Evolutionary conservation across 106 monocot genomes (phyloP).

Genomic region (Iris macrosiphon): DNA sequence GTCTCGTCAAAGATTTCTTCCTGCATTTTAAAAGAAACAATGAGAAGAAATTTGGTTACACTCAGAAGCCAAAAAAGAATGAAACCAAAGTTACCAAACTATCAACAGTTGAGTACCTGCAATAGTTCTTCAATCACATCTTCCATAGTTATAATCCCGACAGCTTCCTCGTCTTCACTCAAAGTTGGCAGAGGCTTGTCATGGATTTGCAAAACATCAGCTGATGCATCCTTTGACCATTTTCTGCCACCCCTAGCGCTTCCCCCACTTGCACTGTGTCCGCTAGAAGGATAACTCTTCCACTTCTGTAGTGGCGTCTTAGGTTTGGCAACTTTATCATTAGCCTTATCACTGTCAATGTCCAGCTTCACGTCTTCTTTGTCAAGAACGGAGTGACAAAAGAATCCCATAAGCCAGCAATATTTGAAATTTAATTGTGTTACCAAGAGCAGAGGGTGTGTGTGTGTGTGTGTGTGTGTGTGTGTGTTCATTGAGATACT

Average conservation of each 20-base stretch:
- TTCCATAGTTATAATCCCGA: constrained; percentile 98
- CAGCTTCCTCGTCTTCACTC: constrained; percentile 71
- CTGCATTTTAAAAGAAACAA: constrained; percentile 29
- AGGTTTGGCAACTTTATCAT: constrained; percentile 28
- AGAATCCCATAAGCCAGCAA: too few relatives aligned
- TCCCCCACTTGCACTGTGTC: constrained; percentile 17
- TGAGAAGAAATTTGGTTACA: neutral
- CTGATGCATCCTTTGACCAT: constrained; percentile 33
- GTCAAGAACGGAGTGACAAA: neutral
- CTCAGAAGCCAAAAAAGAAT: neutral
- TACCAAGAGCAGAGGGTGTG: too few relatives aligned
- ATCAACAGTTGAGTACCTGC: constrained; percentile 40
- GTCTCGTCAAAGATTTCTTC: constrained; percentile 99
- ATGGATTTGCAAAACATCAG: constrained; percentile 61
- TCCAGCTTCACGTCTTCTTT: constrained; percentile 37
- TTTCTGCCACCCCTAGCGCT: constrained; percentile 37
- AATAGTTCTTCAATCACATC: constrained; percentile 97
- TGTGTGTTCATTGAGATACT: constrained; percentile 6
- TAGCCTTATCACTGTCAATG: constrained; percentile 28
- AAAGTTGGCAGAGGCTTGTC: constrained; percentile 46
- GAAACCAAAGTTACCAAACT: neutral
- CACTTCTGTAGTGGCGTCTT: constrained; percentile 21
- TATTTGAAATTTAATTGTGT: too few relatives aligned
- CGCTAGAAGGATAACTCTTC: constrained; percentile 49
- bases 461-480: too few relatives aligned